Conservation (phyloP, 2,329 filamentous ascomycete species). For the Xylariales sp. region DNA sequence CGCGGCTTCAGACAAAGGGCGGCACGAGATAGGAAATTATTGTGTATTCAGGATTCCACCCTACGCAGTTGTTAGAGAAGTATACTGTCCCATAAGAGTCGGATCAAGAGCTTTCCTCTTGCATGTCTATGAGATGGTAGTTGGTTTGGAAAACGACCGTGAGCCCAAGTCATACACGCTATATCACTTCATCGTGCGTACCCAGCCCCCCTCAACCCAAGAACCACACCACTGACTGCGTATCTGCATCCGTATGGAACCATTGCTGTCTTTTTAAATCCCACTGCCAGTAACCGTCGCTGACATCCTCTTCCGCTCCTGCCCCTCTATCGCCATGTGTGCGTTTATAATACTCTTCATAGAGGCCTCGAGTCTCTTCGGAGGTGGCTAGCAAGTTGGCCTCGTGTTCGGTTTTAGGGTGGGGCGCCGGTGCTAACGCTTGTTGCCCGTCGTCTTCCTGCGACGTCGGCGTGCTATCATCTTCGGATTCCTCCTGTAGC, state of each 20-base stretch:
- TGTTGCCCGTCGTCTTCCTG: not conserved
- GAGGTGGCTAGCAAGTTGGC: conserved; percentile 24
- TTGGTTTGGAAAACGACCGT: not conserved
- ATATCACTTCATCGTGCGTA: not conserved
- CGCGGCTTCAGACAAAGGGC: not conserved
- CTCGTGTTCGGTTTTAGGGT: conserved; percentile 11
- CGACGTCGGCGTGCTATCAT: not conserved
- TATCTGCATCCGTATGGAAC: conserved; percentile 35
- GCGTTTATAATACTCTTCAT: conserved; percentile 20
- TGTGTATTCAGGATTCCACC: not conserved
- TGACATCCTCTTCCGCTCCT: conserved; percentile 15
- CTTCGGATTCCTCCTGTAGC: not conserved
- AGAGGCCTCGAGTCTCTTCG: conserved; percentile 16
- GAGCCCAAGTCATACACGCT: not conserved
- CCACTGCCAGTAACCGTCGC: conserved; percentile 38
- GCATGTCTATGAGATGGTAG: not conserved
- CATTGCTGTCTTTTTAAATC: conserved; percentile 29
- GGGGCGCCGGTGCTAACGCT: not conserved
- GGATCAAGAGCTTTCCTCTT: not conserved
- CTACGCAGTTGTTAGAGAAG: not conserved
- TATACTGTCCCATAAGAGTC: not conserved
- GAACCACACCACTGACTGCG: conserved; percentile 35
- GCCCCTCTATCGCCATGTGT: not conserved
- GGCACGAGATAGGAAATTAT: not conserved
- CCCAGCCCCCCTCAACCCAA: conserved; percentile 4